Evolutionary conservation across 805 yeast species (phyloP), one percentile per base, ranked within the genome.

Genomic region (Saccharomycopsis sp.): DNA sequence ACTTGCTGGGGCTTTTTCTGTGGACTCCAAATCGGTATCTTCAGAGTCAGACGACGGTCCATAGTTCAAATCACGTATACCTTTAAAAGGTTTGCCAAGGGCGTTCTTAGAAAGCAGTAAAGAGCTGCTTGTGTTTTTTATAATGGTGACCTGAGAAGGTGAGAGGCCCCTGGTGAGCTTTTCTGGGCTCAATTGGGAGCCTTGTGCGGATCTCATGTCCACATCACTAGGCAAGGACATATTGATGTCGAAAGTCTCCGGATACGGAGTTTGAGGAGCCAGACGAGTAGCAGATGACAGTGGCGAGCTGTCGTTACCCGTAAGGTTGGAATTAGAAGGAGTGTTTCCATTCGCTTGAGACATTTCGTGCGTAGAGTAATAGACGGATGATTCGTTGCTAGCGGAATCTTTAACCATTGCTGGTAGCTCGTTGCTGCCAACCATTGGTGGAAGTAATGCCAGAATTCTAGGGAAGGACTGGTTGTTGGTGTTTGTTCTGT

Each of bases 391-490:
- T 44, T 44, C 21, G 16, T 12, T 18, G 18, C 18, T 16, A 7
- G 48, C 7, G 7, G 48, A 4, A 16, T 44, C 48, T 16, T 44
- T 44, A 44, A 12, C 16, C 8, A 12, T 8, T 5, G 12, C 21
- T 12, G 18, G 21, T n/a, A 16, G 18, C 7, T 44, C 48, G 21
- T 12, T 20, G 12, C 16, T 44, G 18, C 21, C 48, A 7, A 44
- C 48, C 48, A 44, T 44, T 44, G 48, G 48, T 7, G 48, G 48
- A 16, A 44, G 21, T 44, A 44, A 44, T 12, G 48, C 48, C 48
- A 44, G 48, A 5, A 44, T 44, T 44, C 48, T 4, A 12, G 48
- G 48, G 16, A 29, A 29, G 37, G 37, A 29, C 12, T 29, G 37
- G 37, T 44, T 37, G 44, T 37, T 44, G 48, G 18, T 44, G 21